Percentiles rank a stretch among this genome's conserved stretches.
phyloP scores from a whole-genome alignment of 78 protist genomes.

The Bigelowiella natans region DNA sequence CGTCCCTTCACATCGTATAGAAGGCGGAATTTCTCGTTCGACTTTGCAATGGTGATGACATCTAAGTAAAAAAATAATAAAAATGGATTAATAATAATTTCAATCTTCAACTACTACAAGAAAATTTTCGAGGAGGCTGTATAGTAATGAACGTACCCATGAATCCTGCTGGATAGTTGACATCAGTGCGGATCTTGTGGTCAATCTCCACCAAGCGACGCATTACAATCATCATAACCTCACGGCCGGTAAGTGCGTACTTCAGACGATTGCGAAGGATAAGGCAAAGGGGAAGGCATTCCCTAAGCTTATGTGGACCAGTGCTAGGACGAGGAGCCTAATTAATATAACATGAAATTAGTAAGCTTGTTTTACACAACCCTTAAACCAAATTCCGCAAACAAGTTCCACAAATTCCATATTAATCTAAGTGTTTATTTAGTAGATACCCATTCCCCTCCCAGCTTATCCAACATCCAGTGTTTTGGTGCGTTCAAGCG shows the following conservation, averaged over 20 bases:
- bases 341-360: too few relatives aligned
- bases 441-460: constrained; percentile 70
- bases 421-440: too few relatives aligned
- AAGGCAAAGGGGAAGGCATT: constrained; percentile 90
- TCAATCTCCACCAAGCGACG: constrained; percentile 90
- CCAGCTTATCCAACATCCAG: constrained; percentile 97
- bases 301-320: constrained; percentile 99
- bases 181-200: constrained; percentile 91
- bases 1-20: constrained; percentile 97
- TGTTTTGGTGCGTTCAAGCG: constrained; percentile 91
- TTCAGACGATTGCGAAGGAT: constrained; percentile 93
- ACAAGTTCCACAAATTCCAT: too few relatives aligned
- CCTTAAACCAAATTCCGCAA: too few relatives aligned
- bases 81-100: neutral
- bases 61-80: constrained; percentile 46
- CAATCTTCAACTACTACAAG: neutral
- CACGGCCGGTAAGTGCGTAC: constrained; percentile 92
- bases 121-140: neutral
- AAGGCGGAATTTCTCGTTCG: constrained; percentile 95
- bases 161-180: constrained; percentile 96
- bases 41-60: constrained; percentile 81
- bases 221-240: constrained; percentile 77
- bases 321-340: constrained; percentile 86
- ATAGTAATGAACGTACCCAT: constrained; percentile 48
- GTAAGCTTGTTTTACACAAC: too few relatives aligned